Base-by-base conservation (phyloP, 1,284 basidiomycete genomes). In the Butyriboletus appendiculatus region DNA sequence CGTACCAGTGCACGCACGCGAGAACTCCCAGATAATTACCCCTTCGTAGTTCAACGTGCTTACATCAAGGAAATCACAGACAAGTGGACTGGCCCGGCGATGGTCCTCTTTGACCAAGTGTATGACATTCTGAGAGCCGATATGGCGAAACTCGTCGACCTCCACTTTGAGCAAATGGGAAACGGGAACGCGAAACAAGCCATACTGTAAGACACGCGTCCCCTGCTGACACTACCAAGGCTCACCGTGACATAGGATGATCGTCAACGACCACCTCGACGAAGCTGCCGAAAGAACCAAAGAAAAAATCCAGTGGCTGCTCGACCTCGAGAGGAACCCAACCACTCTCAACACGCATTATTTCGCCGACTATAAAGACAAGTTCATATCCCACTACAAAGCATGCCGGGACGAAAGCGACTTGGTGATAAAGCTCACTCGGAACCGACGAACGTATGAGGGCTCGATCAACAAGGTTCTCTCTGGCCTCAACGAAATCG, bases 11-110 rank as follows among this genome's bases (percentile, higher is more conserved):
- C 85, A 0, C 77, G 81, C 1, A 86, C 86, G 0, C 81, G 86
- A 5, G 86, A 90, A 62, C 74, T 90, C 0, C 86, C 88, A 0
- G 83, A 79, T 15, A 79, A 81, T 56, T 82, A 79, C 55, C 88
- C 88, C 0, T 90, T 86, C 58, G 73, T 80, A 0, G 84, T 88
- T 0, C 81, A 82, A 28, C 63, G 75, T 6, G 56, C 64, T 0
- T 82, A 80, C 44, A 85, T 91, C 43, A 55, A 65, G 2, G 55
- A 66, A 1, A 68, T 82, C 20, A 76, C 78, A 11, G 49, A 67
- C 16, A 58, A 73, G 43, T 91, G 89, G 89, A 58, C 59, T 2
- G 49, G 22, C 0, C 83, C 86, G 0, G 74, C 82, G 0, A 63
- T 73, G 14, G 32, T 62, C 0, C 75, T 87, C n/a, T 84, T 85